These are phyloP conservation scores for Epichloe gansuensis DNA, from an alignment of 2,329 filamentous ascomycete species.

Conservation along the genomic window DNA sequence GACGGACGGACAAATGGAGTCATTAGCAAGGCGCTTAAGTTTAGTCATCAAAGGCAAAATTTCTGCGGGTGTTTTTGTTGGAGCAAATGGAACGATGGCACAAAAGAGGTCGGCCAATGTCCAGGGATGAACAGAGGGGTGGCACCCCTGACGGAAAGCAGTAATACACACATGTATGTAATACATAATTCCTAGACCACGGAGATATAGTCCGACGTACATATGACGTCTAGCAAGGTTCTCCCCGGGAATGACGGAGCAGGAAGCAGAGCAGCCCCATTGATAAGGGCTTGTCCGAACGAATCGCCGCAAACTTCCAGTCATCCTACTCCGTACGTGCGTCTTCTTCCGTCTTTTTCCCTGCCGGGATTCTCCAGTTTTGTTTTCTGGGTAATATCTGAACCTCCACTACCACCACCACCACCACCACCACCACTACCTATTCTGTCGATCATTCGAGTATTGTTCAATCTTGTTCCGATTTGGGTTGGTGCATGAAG, in stretches of 20 bases:
- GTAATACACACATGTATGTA: too few relatives aligned
- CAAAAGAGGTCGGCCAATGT: too few relatives aligned
- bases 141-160: too few relatives aligned
- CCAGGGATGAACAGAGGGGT: too few relatives aligned
- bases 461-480: neutral
- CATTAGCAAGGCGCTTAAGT: neutral
- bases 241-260: neutral
- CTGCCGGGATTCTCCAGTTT: neutral
- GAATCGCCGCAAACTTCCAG: neutral
- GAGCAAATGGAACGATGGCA: too few relatives aligned
- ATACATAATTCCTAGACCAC: neutral
- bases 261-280: neutral
- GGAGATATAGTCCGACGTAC: too few relatives aligned
- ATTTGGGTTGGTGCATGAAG: neutral
- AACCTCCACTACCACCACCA: too few relatives aligned
- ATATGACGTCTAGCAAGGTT: neutral
- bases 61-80: neutral
- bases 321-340: neutral
- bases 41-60: neutral
- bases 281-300: neutral
- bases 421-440: too few relatives aligned
- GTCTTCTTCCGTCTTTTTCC: neutral
- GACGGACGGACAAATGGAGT: neutral
- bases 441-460: neutral
- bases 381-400: too few relatives aligned